Base-by-base conservation (phyloP, 352 stramenopile species). In the Thalassiosira livingstoniorum region DNA sequence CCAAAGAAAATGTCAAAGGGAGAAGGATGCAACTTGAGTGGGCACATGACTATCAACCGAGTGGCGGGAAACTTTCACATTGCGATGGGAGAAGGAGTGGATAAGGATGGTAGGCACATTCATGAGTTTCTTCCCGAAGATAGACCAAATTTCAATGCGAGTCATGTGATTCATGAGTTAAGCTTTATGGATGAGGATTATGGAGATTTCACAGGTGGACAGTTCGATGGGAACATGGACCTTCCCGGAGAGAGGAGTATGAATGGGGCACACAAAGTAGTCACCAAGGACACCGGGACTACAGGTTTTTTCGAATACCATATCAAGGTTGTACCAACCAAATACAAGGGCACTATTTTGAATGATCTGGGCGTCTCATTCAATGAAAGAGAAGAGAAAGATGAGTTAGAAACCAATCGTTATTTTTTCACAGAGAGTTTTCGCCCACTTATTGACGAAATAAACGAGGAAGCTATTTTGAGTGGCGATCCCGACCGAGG, bases 51-150 rank as follows among this genome's bases (percentile, higher is more conserved):
- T 1, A 89, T 98, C 0, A 97, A 97, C 81, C 84, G 88, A 53
- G 95, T 98, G 0, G 90, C 88, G 10, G 96, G 96, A 4, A 98
- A 98, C 70, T 97, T 98, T 83, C 95, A 98, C 82, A 94, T 98
- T 66, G 95, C 96, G 2, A 95, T 97, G 85, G 96, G 96, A 27
- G 95, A 98, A 71, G 90, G 90, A 32, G 82, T 94, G 27, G 89
- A 94, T 67, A 67, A 87, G 43, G 85, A 97, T 74, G 94, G 93
- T 42, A 81, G 91, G 2, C 94, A 97, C 64, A 93, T 97, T 67
- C 95, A 98, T 81, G 88, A 95, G 31, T 98, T 97, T 77, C 86
- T 94, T 15, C 94, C 94, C 0, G 88, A 95, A 53, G 88, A 97
- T 85, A 79, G 95, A 23, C 76, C 86, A 7, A 92, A 92, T 53